Percentiles rank a stretch among this genome's conserved stretches.
phyloP scores from a whole-genome alignment of 1,139 yeast genomes.

The Suhomyces kunorum region DNA sequence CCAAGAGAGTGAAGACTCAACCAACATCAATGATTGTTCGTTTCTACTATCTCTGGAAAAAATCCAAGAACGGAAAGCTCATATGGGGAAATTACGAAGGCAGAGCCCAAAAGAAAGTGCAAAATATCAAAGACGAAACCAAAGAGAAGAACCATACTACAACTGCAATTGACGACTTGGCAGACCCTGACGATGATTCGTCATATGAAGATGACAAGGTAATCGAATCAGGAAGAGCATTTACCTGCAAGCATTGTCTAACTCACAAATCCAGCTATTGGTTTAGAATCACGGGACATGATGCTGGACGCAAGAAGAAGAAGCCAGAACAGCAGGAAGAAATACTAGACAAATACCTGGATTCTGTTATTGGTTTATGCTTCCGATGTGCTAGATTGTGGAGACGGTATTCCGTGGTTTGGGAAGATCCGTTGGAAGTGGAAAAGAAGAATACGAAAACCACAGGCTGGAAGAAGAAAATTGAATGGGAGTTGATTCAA shows the following conservation, averaged over 20 bases:
- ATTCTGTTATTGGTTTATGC: constrained; percentile 61
- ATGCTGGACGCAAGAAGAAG: constrained; percentile 25
- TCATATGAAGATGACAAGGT: constrained; percentile 60
- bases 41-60: constrained; percentile 89
- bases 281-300: constrained; percentile 71
- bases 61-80: constrained; percentile 67
- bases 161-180: constrained; percentile 38
- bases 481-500: constrained; percentile 70
- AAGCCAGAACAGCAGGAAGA: constrained; percentile 25
- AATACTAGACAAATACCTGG: constrained; percentile 20
- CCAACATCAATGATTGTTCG: constrained; percentile 77
- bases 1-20: constrained; percentile 66
- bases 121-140: constrained; percentile 34
- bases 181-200: constrained; percentile 72
- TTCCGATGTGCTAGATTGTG: constrained; percentile 85
- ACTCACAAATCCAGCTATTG: constrained; percentile 59
- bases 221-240: constrained; percentile 31
- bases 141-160: constrained; percentile 20
- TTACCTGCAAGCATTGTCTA: constrained; percentile 67
- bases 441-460: constrained; percentile 46
- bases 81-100: constrained; percentile 88
- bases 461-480: constrained; percentile 56
- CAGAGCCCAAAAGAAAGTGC: constrained; percentile 56
- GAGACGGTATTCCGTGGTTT: constrained; percentile 86
- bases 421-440: constrained; percentile 82